A percentile compares a stretch with the other conserved stretches of the same genome.
Evolutionary conservation across 306 rosid species (phyloP).

Genomic region (Alnus glutinosa): DNA sequence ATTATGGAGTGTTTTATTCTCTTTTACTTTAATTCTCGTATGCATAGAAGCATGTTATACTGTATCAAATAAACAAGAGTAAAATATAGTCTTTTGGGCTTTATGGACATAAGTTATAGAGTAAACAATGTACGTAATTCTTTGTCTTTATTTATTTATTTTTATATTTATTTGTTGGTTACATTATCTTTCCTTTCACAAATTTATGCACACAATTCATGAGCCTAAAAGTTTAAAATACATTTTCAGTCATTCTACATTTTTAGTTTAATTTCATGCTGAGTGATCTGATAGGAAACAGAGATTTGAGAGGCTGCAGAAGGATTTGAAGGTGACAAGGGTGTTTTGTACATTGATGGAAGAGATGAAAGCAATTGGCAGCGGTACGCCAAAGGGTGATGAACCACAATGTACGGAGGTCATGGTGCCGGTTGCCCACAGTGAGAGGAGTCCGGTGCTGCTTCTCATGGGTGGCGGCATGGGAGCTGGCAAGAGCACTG

Average conservation of each 20-base stretch:
- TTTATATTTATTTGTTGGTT: no score
- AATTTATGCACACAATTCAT: no score
- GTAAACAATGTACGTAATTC: no score
- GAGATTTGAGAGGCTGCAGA: slow-evolving; percentile 63
- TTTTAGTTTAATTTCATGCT: background rate
- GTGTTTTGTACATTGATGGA: slow-evolving; percentile 73
- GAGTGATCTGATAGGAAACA: slow-evolving; percentile 46
- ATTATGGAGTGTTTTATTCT: no score
- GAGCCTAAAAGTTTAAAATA: no score
- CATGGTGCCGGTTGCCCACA: slow-evolving; percentile 51
- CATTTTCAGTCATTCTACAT: background rate
- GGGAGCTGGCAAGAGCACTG: slow-evolving; percentile 99
- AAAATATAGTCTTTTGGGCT: no score
- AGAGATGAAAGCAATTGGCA: slow-evolving; percentile 67
- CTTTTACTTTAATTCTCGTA: no score
- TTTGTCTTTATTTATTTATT: no score
- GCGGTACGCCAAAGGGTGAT: slow-evolving; percentile 19
- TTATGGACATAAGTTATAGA: no score
- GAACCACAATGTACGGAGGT: slow-evolving; percentile 43
- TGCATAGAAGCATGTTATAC: no score
- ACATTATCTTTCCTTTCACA: no score
- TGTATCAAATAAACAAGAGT: no score
- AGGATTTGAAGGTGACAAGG: slow-evolving; percentile 61
- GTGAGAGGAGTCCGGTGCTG: slow-evolving; percentile 76
- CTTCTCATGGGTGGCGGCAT: slow-evolving; percentile 96